phyloP scores from a whole-genome alignment of 345 rosid genomes.

The Lagerstroemia speciosa region DNA sequence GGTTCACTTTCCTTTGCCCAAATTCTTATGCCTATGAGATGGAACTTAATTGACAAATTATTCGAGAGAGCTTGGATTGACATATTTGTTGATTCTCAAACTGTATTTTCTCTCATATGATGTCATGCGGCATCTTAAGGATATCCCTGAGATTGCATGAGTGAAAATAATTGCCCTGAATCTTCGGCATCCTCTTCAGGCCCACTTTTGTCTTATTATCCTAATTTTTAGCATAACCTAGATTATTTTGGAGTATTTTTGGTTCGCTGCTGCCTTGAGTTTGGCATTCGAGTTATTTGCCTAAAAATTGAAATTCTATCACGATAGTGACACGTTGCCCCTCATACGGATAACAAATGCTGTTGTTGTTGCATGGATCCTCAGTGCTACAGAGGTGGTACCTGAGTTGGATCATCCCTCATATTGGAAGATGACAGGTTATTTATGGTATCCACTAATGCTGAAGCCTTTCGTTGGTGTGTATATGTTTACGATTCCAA shows the following conservation, averaged over 20 bases:
- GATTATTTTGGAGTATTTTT: background rate
- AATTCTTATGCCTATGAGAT: too few species aligned
- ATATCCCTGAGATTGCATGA: background rate
- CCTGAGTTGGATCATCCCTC: constrained; percentile 97
- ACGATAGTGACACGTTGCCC: background rate
- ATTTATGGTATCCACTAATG: constrained; percentile 7
- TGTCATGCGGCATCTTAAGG: background rate
- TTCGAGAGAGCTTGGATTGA: too few species aligned
- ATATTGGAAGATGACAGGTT: constrained; percentile 97
- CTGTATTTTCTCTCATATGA: background rate
- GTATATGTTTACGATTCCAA: background rate
- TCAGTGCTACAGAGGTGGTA: constrained; percentile 85
- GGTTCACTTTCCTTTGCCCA: background rate
- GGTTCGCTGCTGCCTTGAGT: background rate
- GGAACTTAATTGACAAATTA: too few species aligned
- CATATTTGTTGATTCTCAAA: background rate
- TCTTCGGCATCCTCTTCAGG: background rate
- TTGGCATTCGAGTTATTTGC: background rate
- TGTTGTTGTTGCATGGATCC: constrained; percentile 87
- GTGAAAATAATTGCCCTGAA: background rate
- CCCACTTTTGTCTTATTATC: background rate
- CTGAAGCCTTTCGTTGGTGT: background rate
- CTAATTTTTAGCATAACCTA: background rate
- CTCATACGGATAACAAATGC: constrained; percentile 83
- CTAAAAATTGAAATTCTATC: background rate